These are phyloP conservation scores for Linanthus parryae DNA, from an alignment of 148 eudicot genomes.

Conservation along the genomic window DNA sequence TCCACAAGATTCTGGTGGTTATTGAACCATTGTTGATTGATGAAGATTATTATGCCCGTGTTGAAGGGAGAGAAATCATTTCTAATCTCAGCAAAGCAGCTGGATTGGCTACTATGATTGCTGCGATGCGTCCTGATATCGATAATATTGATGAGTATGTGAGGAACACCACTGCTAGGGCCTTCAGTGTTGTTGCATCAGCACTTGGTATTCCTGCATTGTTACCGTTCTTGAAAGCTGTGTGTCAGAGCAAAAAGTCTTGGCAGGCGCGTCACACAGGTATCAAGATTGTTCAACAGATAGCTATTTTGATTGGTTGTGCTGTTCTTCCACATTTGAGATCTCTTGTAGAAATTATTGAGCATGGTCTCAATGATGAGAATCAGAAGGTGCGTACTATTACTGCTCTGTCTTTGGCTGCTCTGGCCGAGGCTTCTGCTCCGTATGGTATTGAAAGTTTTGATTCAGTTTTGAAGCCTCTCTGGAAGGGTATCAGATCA, in stretches of 20 bases:
- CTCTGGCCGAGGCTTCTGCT: constrained; percentile 98
- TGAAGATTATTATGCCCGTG: constrained; percentile 98
- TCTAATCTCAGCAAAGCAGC: constrained; percentile 98
- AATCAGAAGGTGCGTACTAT: constrained; percentile 97
- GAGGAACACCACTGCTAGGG: constrained; percentile 96
- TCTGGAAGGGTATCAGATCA: constrained; percentile 97
- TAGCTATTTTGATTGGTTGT: constrained; percentile 93
- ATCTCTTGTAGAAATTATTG: constrained; percentile 92
- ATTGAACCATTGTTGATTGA: constrained; percentile 92
- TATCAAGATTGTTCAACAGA: constrained; percentile 96
- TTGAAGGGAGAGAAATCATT: constrained; percentile 93
- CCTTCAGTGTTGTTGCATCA: constrained; percentile 97
- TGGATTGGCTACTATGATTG: constrained; percentile 98
- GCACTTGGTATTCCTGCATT: constrained; percentile 97
- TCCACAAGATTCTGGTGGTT: constrained; percentile 92
- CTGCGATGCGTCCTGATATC: constrained; percentile 98
- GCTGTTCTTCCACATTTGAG: constrained; percentile 95
- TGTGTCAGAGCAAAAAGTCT: constrained; percentile 97
- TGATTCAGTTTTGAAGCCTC: constrained; percentile 92
- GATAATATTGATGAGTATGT: constrained; percentile 97
- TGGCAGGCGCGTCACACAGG: constrained; percentile 99
- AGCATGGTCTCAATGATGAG: constrained; percentile 94
- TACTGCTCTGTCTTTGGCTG: constrained; percentile 92
- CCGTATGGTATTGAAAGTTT: constrained; percentile 99
- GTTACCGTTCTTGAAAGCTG: constrained; percentile 91